Conservation (phyloP, 768 basidiomycete species). For the Hygrophorus pudorinus region DNA sequence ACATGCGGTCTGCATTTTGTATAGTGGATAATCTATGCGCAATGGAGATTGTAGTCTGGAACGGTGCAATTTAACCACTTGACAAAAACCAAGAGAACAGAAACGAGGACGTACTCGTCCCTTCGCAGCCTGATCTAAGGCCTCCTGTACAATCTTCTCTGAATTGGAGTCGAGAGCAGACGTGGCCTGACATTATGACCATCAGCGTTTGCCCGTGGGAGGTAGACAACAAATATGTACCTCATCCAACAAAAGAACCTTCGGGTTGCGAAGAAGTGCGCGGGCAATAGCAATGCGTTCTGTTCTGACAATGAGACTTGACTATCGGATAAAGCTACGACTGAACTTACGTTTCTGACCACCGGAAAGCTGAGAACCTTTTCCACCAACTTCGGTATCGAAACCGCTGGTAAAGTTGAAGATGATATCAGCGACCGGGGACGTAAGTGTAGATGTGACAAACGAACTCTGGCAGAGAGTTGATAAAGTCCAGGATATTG, state of each 20-base stretch:
- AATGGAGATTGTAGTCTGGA: slow-evolving; percentile 77
- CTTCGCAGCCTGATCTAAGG: slow-evolving; percentile 84
- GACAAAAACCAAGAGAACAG: no score
- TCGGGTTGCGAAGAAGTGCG: slow-evolving; percentile 84
- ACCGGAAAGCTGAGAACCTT: slow-evolving; percentile 82
- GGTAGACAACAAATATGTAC: slow-evolving; percentile 15
- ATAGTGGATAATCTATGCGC: slow-evolving; percentile 92
- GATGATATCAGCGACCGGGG: neutral
- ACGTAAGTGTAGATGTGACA: neutral
- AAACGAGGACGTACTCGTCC: slow-evolving; percentile 35
- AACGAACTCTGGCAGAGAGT: slow-evolving; percentile 65
- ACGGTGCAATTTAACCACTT: no score
- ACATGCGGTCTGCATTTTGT: slow-evolving; percentile 87
- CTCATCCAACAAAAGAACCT: slow-evolving; percentile 80
- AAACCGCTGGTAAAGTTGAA: slow-evolving; percentile 59
- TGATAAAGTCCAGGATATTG: slow-evolving; percentile 87
- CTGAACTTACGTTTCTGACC: slow-evolving; percentile 63
- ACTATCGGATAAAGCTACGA: slow-evolving; percentile 4
- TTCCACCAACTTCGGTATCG: slow-evolving; percentile 86
- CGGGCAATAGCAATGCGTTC: slow-evolving; percentile 79
- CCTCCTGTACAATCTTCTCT: slow-evolving; percentile 91
- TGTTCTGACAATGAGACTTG: slow-evolving; percentile 9
- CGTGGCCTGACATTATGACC: slow-evolving; percentile 41
- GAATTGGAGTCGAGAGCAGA: slow-evolving; percentile 86
- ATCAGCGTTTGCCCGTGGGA: slow-evolving; percentile 8